Conservation (phyloP, 2,329 filamentous ascomycete genomes). For the Fusarium sulawesiense region DNA sequence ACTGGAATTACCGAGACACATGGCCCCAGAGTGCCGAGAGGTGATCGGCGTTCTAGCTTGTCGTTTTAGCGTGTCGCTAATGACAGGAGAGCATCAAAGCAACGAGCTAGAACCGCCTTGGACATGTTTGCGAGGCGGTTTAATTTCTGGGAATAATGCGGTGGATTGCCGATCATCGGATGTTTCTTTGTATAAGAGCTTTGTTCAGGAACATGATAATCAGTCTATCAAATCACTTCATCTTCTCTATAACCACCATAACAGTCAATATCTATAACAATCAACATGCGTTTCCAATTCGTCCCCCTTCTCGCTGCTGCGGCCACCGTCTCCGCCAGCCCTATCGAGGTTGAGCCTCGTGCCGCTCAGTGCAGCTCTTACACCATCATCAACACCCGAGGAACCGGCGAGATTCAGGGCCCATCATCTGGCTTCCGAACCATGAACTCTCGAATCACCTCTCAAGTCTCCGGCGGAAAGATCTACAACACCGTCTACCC, state of each 20-base stretch:
- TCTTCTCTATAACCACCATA: background rate
- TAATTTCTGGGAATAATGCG: background rate
- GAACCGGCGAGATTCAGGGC: conserved; percentile 10
- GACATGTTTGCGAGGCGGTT: background rate
- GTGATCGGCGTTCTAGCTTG: background rate
- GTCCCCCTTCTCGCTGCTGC: background rate
- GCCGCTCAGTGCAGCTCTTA: conserved; percentile 12
- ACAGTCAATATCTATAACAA: background rate
- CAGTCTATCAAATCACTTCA: background rate
- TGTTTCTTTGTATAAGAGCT: background rate
- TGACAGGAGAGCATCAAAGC: background rate
- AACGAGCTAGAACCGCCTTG: background rate
- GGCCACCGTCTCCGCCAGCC: background rate
- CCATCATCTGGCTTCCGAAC: conserved; percentile 16
- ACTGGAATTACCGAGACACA: background rate
- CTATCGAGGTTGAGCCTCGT: background rate
- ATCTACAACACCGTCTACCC: conserved; percentile 22
- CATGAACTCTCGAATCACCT: conserved; percentile 17
- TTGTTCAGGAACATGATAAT: background rate
- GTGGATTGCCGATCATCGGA: background rate
- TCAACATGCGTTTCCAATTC: conserved; percentile 5
- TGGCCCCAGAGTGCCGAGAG: background rate
- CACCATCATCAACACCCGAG: conserved; percentile 26
- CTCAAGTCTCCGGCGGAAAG: conserved; percentile 7
- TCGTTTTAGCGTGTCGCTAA: background rate